Percentiles rank a stretch among this genome's conserved stretches.
phyloP scores from a whole-genome alignment of 1,284 basidiomycete genomes.

The Pyrrhoderma lamaoense region DNA sequence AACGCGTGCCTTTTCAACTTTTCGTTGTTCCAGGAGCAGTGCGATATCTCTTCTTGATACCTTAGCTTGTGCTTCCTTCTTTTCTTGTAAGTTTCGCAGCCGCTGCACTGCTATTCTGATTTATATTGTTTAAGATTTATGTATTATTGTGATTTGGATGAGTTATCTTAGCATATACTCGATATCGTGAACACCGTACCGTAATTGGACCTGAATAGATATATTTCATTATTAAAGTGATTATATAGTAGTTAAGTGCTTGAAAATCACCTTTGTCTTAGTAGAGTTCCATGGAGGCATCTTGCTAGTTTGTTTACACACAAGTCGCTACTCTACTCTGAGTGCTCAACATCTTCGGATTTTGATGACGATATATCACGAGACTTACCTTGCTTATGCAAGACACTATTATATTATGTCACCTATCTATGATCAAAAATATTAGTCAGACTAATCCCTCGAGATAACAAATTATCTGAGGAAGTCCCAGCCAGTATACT shows the following conservation, averaged over 20 bases:
- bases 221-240: not conserved
- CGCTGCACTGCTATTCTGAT: slow-evolving; percentile 84
- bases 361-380: too few relatives aligned
- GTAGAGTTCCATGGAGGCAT: slow-evolving; percentile 18
- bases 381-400: too few relatives aligned
- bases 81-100: slow-evolving; percentile 84
- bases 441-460: too few relatives aligned
- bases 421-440: too few relatives aligned
- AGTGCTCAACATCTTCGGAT: too few relatives aligned
- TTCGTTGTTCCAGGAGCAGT: slow-evolving; percentile 68
- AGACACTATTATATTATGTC: too few relatives aligned
- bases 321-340: too few relatives aligned
- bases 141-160: not conserved
- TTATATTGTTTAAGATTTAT: not conserved
- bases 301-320: not conserved
- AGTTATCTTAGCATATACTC: not conserved
- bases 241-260: not conserved
- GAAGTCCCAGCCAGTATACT: too few relatives aligned
- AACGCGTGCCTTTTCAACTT: slow-evolving; percentile 76
- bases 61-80: slow-evolving; percentile 91
- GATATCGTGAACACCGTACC: slow-evolving; percentile 6
- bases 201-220: slow-evolving; percentile 14
- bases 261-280: slow-evolving; percentile 14
- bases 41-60: slow-evolving; percentile 73
- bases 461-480: too few relatives aligned